Percentiles rank a stretch among this genome's conserved stretches.
Evolutionary conservation across 2,329 filamentous ascomycete species (phyloP).

Genomic region (Aureobasidium sp.): DNA sequence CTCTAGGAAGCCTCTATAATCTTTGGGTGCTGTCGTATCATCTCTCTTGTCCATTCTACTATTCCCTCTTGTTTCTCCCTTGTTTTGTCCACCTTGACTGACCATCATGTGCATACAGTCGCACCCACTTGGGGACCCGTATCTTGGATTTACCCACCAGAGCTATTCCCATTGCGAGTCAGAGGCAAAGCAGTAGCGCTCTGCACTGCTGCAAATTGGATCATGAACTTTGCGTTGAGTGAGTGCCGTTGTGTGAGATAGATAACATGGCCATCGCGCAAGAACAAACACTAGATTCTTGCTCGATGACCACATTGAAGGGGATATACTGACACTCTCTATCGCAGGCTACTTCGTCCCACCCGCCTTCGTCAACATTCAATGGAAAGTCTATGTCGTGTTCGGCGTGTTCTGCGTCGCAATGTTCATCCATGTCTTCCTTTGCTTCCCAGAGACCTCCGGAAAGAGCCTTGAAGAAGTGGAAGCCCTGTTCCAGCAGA

Average conservation of each 20-base stretch:
- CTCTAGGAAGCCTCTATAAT: too few species aligned
- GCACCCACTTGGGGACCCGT: constrained; percentile 57
- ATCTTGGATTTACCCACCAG: constrained; percentile 43
- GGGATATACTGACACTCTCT: not conserved
- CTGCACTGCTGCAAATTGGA: constrained; percentile 54
- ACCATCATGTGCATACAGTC: constrained; percentile 19
- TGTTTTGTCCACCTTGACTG: too few species aligned
- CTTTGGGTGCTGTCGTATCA: too few species aligned
- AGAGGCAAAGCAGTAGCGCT: constrained; percentile 58
- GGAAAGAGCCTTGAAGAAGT: not conserved
- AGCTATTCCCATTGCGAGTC: constrained; percentile 54
- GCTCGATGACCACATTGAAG: too few species aligned
- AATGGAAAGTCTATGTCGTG: constrained; percentile 58
- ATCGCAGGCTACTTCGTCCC: constrained; percentile 31
- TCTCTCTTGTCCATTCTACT: too few species aligned
- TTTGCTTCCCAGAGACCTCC: constrained; percentile 37
- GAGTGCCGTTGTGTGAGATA: not conserved
- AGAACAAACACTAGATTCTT: too few species aligned
- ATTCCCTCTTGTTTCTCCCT: too few species aligned
- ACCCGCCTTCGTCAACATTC: constrained; percentile 50
- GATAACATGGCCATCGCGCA: too few species aligned
- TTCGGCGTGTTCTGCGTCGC: constrained; percentile 64
- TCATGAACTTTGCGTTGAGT: constrained; percentile 14
- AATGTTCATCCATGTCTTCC: constrained; percentile 60
- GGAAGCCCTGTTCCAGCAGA: constrained; percentile 60